Evolutionary conservation across 257 asterid genomes (phyloP), one percentile per base, ranked within the genome.

Genomic region (Solanum appendiculatum): DNA sequence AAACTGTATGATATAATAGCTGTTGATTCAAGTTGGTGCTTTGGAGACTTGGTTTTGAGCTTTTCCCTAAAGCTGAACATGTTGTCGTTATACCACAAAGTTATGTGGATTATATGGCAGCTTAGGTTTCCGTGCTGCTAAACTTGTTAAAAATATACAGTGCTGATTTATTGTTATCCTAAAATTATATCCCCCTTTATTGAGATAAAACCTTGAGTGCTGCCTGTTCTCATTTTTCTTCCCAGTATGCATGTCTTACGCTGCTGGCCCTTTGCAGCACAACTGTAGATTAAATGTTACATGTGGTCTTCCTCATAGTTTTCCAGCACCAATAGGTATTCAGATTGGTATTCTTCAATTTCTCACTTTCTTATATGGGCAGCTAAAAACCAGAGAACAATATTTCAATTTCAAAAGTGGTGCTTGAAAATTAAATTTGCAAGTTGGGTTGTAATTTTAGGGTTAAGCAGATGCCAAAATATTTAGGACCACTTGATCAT

Each of bases 11-110:
- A 33, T 63, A 86, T 87, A 80, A 34, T 92, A 42, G 42, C 42
- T 82, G 20, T 60, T 56, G 68, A 66, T 86, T 88, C 86, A 64
- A 60, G 23, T 29, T 8, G 36, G 37, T 78, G 84, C 21, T 78
- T 42, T 86, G 73, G 84, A 87, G 82, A 87, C 88, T 84, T 84
- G 80, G 48, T 86, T 64, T 73, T 83, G 46, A 72, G n/a, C 87
- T 89, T 70, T 54, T 56, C 37, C 34, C 54, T 27, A 86, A 82
- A 74, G 86, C 73, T 72, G n/a, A 60, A 4, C 46, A 21, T 64
- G 48, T 16, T 85, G 21, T 86, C 83, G 58, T 70, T 46, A 11
- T 48, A 40, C 66, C 60, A 66, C 29, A 85, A 85, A 8, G 29
- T 86, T 78, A 15, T 68, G 25, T 34, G 87, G 56, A 27, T n/a